A percentile compares a stretch with the other conserved stretches of the same genome.
Conservation (phyloP, 2,329 filamentous ascomycete species). For the Aspergillus unguis region DNA sequence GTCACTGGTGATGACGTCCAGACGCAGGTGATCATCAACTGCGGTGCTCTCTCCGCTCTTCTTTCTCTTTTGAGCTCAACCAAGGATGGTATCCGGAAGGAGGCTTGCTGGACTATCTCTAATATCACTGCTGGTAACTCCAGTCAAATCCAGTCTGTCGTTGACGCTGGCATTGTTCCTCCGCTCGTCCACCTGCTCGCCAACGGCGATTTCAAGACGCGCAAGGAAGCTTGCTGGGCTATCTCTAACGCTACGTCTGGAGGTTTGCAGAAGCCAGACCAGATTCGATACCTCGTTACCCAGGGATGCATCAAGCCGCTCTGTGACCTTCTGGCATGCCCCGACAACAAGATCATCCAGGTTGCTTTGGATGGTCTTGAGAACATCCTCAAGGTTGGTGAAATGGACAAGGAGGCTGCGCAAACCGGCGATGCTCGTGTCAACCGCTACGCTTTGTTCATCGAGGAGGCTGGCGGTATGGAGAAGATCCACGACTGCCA, state of each 20-base stretch:
- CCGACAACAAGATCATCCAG: slow-evolving; percentile 99
- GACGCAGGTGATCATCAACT: slow-evolving; percentile 99
- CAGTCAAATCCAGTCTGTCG: slow-evolving; percentile 91
- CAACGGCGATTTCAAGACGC: slow-evolving; percentile 97
- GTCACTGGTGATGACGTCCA: slow-evolving; percentile 98
- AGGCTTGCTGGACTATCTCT: slow-evolving; percentile 99
- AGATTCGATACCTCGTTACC: slow-evolving; percentile 90
- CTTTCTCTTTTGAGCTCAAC: slow-evolving; percentile 90
- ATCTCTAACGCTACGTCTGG: slow-evolving; percentile 98
- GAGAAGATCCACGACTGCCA: slow-evolving; percentile 99
- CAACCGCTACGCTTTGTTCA: slow-evolving; percentile 96
- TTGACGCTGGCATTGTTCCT: slow-evolving; percentile 95
- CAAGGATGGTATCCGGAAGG: slow-evolving; percentile 98
- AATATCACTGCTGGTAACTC: slow-evolving; percentile 99
- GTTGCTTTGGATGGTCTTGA: slow-evolving; percentile 95
- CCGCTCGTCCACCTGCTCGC: slow-evolving; percentile 93
- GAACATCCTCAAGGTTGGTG: slow-evolving; percentile 99
- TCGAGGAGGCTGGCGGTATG: slow-evolving; percentile 98
- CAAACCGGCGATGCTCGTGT: slow-evolving; percentile 55
- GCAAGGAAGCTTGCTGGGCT: slow-evolving; percentile 99
- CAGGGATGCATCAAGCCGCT: slow-evolving; percentile 97
- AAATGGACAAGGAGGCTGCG: slow-evolving; percentile 90
- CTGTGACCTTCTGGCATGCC: slow-evolving; percentile 90
- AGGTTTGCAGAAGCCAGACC: slow-evolving; percentile 96
- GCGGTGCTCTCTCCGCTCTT: slow-evolving; percentile 86